Conservation (phyloP, 139 green algal species). For the Chara braunii region DNA sequence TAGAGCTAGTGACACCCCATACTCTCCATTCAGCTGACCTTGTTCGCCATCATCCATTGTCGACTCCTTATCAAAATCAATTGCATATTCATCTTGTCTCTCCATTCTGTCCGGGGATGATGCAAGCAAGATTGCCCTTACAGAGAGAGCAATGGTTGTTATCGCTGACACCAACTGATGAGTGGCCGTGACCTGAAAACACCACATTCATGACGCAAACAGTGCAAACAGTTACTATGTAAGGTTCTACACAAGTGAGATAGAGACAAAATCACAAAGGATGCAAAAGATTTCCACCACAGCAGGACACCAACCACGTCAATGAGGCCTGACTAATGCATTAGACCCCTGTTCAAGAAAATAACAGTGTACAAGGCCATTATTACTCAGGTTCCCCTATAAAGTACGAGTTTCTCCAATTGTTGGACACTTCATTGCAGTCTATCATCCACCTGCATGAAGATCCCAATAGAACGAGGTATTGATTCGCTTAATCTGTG, state of each 20-base stretch:
- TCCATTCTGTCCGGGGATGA: constrained; percentile 20
- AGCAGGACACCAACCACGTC: too few species aligned
- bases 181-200: constrained; percentile 56
- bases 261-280: neutral
- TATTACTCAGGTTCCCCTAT: too few species aligned
- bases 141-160: constrained; percentile 57
- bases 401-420: too few species aligned
- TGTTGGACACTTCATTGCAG: too few species aligned
- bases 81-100: constrained; percentile 9
- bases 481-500: too few species aligned
- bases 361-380: too few species aligned
- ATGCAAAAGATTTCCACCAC: too few species aligned
- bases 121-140: constrained; percentile 68
- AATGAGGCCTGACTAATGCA: too few species aligned
- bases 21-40: neutral
- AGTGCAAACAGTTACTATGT: neutral
- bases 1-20: neutral
- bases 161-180: constrained; percentile 59
- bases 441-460: too few species aligned
- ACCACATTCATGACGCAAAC: too few species aligned
- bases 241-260: constrained; percentile 49
- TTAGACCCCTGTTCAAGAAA: too few species aligned
- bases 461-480: too few species aligned
- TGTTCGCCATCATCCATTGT: neutral
- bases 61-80: constrained; percentile 7